Base-by-base conservation (phyloP, 208 protist genomes). In the Trypanosoma platydactyli region DNA sequence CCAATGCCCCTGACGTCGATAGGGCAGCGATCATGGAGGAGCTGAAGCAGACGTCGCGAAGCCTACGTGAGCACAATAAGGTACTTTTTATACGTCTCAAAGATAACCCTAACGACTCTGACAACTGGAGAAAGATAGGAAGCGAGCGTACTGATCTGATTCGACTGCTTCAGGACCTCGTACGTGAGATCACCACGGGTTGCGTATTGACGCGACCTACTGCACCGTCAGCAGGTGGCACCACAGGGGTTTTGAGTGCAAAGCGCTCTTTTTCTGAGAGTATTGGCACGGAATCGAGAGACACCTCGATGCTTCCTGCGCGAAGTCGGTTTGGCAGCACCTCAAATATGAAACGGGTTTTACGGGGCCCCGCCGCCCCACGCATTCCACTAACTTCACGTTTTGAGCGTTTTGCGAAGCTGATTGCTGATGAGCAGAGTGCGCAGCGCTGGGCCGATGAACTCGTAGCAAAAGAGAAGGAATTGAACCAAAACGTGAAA, bases 401-500 rank as follows among this genome's bases (percentile, higher is more conserved):
- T 27, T 97, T 85, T 67, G 82, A 84, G 41, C 38, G 63, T 4
- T 94, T 95, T 58, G 88, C 88, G 1, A 81, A 84, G 41, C 86
- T 90, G 62, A 79, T 97, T 22, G 55, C 93, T 24, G 84, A 95
- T 49, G 92, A 97, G 71, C 71, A 92, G 60, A 87, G 77, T 33
- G 91, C 89, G 22, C 86, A 95, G 73, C 81, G 73, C 48, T 97
- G 92, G 92, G 89, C 92, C 5, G 89, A 95, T 65, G 89, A 81
- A 38, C 75, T 97, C 27, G 80, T 97, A 3, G 57, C 78, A 5
- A 92, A 92, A 63, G 89, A 97, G 68, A 81, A 86, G 33, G 92
- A 94, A 57, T 71, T 94, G 24, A 97, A 97, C 71, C 86, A 94
- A 55, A 97, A 97, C 64, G 92, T 97, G 53, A 97, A 97, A 72